Evolutionary conservation across 805 yeast species (phyloP).

Genomic region (Wickerhamiella siamensis): DNA sequence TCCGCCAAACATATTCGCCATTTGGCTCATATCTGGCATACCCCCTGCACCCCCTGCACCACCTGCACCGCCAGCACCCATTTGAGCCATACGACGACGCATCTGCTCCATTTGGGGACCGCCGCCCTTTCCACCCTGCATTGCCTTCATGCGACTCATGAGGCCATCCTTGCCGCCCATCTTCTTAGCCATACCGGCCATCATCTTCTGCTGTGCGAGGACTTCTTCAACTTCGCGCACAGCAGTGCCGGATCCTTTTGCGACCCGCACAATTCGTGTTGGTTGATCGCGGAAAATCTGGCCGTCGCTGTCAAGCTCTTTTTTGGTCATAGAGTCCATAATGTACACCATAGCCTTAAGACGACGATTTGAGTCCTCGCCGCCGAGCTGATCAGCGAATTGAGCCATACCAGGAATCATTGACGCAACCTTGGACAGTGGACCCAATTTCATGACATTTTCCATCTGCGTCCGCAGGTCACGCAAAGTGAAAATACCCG

Average conservation of each 20-base stretch:
- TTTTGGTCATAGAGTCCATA: conserved; percentile 89
- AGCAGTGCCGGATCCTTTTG: conserved; percentile 86
- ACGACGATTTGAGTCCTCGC: conserved; percentile 75
- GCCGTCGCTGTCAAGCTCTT: conserved; percentile 86
- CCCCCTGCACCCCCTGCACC: conserved; percentile 15
- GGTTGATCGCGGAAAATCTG: conserved; percentile 67
- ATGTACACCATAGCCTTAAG: conserved; percentile 80
- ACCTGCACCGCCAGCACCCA: conserved; percentile 37
- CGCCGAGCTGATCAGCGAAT: conserved; percentile 76
- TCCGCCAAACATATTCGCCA: conserved; percentile 26
- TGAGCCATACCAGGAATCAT: conserved; percentile 90
- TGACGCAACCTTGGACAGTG: conserved; percentile 79
- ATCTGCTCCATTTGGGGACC: conserved; percentile 32
- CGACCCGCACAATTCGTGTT: conserved; percentile 73
- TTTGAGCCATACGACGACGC: conserved; percentile 31
- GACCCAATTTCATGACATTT: conserved; percentile 93
- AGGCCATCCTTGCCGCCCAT: conserved; percentile 42
- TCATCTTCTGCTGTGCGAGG: conserved; percentile 77
- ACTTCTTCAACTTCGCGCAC: conserved; percentile 90
- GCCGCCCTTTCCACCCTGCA: conserved; percentile 25
- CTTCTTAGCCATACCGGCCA: conserved; percentile 82
- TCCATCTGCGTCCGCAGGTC: conserved; percentile 93
- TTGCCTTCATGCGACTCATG: conserved; percentile 30
- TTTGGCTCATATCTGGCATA: conserved; percentile 17
- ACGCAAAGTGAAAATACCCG: conserved; percentile 82